phyloP scores from a whole-genome alignment of 2,329 filamentous ascomycete species.

The Talaromyces sp. region DNA sequence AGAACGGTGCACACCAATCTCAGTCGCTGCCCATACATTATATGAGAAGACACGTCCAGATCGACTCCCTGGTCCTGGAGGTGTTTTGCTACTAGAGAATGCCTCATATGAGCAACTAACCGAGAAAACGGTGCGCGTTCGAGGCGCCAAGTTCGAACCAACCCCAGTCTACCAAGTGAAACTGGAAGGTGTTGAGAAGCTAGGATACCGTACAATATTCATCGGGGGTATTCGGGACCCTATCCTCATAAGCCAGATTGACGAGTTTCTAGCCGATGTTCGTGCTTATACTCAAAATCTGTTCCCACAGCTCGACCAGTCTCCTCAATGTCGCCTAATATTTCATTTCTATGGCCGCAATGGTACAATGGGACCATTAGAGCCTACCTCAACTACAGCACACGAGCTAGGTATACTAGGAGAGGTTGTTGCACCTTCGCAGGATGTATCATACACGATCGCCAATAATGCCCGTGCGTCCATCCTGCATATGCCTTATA shows the following conservation, averaged over 20 bases:
- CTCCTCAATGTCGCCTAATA: conserved; percentile 32
- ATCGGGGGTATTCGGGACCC: conserved; percentile 46
- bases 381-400: conserved; percentile 15
- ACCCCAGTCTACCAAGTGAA: conserved; percentile 43
- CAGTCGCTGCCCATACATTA: conserved; percentile 50
- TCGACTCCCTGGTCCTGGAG: conserved; percentile 47
- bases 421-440: conserved; percentile 43
- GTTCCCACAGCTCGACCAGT: conserved; percentile 14
- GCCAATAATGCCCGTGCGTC: conserved; percentile 38
- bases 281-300: conserved; percentile 20
- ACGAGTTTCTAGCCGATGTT: conserved; percentile 30
- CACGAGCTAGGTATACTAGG: conserved; percentile 46
- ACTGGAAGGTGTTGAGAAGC: conserved; percentile 41
- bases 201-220: conserved; percentile 43
- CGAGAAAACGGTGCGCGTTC: conserved; percentile 38
- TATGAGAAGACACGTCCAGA: conserved; percentile 54
- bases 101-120: conserved; percentile 41
- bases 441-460: conserved; percentile 42
- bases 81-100: conserved; percentile 38
- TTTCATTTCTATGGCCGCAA: conserved; percentile 46
- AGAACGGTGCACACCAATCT: conserved; percentile 43
- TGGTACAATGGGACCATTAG: conserved; percentile 28
- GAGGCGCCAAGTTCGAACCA: conserved; percentile 33
- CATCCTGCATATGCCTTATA: conserved; percentile 45
- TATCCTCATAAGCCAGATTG: conserved; percentile 40